Conservation (phyloP, 2,329 filamentous ascomycete genomes). For the Verticillium isaacii region DNA sequence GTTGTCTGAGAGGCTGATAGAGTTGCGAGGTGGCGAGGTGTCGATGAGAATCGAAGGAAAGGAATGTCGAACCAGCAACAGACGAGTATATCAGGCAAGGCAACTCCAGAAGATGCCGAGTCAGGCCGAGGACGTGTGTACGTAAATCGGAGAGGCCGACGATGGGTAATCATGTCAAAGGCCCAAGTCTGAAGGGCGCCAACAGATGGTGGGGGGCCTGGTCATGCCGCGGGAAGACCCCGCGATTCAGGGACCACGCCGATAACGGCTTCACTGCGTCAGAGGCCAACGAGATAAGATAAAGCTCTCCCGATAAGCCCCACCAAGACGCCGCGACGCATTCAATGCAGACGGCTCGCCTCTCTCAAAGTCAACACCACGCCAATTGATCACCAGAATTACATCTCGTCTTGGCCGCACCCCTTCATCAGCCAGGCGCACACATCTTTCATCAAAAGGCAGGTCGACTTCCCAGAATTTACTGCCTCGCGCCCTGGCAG, state of each 20-base stretch:
- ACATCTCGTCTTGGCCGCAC: too few species aligned
- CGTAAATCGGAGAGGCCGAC: neutral
- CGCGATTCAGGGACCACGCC: slow-evolving; percentile 2
- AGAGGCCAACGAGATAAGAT: neutral
- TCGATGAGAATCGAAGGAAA: neutral
- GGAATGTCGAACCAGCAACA: too few species aligned
- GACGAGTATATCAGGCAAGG: too few species aligned
- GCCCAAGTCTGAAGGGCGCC: neutral
- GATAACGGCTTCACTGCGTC: slow-evolving; percentile 1
- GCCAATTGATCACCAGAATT: neutral
- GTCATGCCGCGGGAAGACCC: neutral
- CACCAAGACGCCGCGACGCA: neutral
- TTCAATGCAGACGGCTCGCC: too few species aligned
- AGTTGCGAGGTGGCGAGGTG: neutral
- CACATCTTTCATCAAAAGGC: too few species aligned
- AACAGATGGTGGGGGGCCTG: neutral
- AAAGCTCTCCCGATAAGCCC: neutral
- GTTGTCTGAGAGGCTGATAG: neutral
- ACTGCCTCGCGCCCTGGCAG: too few species aligned
- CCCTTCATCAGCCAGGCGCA: too few species aligned
- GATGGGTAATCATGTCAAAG: neutral
- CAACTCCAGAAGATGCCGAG: neutral
- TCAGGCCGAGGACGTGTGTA: neutral
- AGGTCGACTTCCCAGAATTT: too few species aligned
- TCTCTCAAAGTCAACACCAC: neutral